phyloP scores from a whole-genome alignment of 2,329 filamentous ascomycete genomes.

The Fusarium pilosicola region DNA sequence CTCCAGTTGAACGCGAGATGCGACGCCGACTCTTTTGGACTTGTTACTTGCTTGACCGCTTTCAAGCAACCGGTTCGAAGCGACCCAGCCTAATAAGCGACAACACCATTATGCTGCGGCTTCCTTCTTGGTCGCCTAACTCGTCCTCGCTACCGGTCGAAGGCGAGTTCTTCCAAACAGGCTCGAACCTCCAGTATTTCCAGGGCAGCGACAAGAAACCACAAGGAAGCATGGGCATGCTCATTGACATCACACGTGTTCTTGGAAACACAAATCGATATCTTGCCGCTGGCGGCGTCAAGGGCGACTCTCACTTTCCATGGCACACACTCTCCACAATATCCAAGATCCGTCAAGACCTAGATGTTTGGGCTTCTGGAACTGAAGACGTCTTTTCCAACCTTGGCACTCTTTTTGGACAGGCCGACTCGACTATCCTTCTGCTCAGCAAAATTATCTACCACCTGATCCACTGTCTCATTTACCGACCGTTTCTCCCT shows the following conservation, averaged over 20 bases:
- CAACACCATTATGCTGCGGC: conserved; percentile 76
- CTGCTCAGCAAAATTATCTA: conserved; percentile 89
- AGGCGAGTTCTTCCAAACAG: conserved; percentile 82
- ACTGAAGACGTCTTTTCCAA: conserved; percentile 83
- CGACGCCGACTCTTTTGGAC: conserved; percentile 87
- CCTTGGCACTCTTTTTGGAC: conserved; percentile 78
- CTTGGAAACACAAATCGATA: conserved; percentile 86
- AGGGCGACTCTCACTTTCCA: conserved; percentile 89
- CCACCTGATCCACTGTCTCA: conserved; percentile 85
- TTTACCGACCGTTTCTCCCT: conserved; percentile 87
- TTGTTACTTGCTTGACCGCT: conserved; percentile 88
- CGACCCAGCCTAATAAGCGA: conserved; percentile 83
- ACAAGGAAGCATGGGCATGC: conserved; percentile 80
- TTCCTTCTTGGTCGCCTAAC: conserved; percentile 78
- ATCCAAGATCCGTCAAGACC: conserved; percentile 85
- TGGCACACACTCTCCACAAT: conserved; percentile 89
- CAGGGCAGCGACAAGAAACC: conserved; percentile 74
- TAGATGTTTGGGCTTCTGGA: conserved; percentile 86
- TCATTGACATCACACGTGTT: conserved; percentile 86
- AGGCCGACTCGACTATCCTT: conserved; percentile 79
- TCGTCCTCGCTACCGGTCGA: conserved; percentile 71
- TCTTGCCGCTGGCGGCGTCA: conserved; percentile 84
- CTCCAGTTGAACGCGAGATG: conserved; percentile 77
- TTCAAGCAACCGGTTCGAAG: conserved; percentile 82
- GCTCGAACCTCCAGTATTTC: conserved; percentile 80